phyloP scores from a whole-genome alignment of 495 filamentous ascomycete species.

The Neurospora intermedia region DNA sequence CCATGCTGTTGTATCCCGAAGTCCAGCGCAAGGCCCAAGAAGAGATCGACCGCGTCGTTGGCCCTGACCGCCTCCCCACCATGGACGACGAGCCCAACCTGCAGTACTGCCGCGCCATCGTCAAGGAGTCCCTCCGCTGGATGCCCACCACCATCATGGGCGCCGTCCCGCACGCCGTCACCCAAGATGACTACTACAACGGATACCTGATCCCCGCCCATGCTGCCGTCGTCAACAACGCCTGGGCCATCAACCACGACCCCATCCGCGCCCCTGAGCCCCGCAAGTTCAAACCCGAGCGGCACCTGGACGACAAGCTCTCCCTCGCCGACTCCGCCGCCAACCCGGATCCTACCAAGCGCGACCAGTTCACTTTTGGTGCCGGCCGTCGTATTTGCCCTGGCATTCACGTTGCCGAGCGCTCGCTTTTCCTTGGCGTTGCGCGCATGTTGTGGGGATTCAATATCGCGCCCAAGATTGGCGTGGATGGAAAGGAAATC shows the following conservation, averaged over 20 bases:
- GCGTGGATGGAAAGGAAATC: slow-evolving; percentile 24
- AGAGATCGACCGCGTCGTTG: slow-evolving; percentile 44
- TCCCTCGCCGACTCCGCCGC: slow-evolving; percentile 19
- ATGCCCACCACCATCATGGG: slow-evolving; percentile 46
- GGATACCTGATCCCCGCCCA: slow-evolving; percentile 44
- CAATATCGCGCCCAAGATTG: slow-evolving; percentile 26
- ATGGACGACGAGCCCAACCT: slow-evolving; percentile 41
- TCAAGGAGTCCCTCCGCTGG: slow-evolving; percentile 52
- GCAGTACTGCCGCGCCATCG: slow-evolving; percentile 39
- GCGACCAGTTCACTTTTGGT: slow-evolving; percentile 43
- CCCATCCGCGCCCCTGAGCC: slow-evolving; percentile 27
- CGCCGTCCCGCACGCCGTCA: slow-evolving; percentile 41
- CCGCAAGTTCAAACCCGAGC: slow-evolving; percentile 22
- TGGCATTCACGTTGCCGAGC: slow-evolving; percentile 48
- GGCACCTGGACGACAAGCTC: slow-evolving; percentile 20
- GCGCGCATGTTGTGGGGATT: slow-evolving; percentile 47
- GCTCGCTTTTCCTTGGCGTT: slow-evolving; percentile 39
- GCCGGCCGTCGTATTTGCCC: slow-evolving; percentile 50
- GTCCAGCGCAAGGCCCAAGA: slow-evolving; percentile 40
- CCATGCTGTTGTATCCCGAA: slow-evolving; percentile 42
- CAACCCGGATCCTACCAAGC: slow-evolving; percentile 24
- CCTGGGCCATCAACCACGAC: slow-evolving; percentile 36
- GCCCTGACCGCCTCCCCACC: slow-evolving; percentile 36
- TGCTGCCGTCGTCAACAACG: slow-evolving; percentile 35
- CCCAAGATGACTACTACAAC: slow-evolving; percentile 39